Conservation (phyloP, 2,329 filamentous ascomycete species). For the Colletotrichum plurivorum region DNA sequence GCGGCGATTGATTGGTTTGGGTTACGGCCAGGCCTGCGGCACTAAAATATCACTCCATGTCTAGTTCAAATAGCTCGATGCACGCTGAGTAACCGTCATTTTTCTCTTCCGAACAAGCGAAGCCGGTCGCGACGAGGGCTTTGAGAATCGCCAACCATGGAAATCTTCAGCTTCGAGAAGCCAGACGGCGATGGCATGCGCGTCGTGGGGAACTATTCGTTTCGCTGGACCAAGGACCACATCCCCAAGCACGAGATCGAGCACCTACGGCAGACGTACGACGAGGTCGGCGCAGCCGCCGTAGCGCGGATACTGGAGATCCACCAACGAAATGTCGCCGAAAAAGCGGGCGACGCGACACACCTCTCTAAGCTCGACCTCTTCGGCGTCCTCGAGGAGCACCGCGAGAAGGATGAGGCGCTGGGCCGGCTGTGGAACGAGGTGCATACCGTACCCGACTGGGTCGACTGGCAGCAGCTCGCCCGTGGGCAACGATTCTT, state of each 20-base stretch:
- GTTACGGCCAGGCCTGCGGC: too few species aligned
- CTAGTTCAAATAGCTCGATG: too few species aligned
- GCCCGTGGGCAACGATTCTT: slow-evolving; percentile 70
- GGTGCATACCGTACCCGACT: slow-evolving; percentile 69
- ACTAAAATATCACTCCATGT: too few species aligned
- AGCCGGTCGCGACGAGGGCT: too few species aligned
- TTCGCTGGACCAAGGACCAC: slow-evolving; percentile 43
- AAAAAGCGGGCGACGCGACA: too few species aligned
- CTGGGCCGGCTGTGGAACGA: slow-evolving; percentile 65
- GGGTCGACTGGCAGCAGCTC: slow-evolving; percentile 77
- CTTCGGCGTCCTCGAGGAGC: neutral
- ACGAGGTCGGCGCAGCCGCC: slow-evolving; percentile 39
- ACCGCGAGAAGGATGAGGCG: slow-evolving; percentile 63
- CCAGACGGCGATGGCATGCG: neutral
- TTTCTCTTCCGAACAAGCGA: too few species aligned
- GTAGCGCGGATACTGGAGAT: neutral
- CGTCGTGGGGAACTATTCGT: slow-evolving; percentile 39
- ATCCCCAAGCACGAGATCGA: slow-evolving; percentile 36
- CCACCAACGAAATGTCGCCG: too few species aligned
- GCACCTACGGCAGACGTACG: slow-evolving; percentile 41
- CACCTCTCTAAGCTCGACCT: neutral
- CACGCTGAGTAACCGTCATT: too few species aligned
- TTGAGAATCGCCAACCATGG: too few species aligned
- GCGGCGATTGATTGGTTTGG: too few species aligned
- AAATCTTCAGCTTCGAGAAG: too few species aligned